These are phyloP conservation scores for Gamarada debralockiae DNA, from an alignment of 495 filamentous ascomycete species.

Conservation along the genomic window DNA sequence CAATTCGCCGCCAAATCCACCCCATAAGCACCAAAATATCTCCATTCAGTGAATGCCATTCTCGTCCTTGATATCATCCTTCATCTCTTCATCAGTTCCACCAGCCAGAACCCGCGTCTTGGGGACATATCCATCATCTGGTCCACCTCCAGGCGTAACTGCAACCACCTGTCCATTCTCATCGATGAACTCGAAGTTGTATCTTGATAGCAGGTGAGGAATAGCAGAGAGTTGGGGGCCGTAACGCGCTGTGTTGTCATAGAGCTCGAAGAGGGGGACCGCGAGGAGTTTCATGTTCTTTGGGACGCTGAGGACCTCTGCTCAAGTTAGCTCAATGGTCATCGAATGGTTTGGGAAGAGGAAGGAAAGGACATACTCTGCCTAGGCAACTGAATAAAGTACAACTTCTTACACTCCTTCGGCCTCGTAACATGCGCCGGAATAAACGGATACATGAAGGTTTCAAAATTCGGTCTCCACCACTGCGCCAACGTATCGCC, in stretches of 20 bases:
- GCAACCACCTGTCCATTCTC: slow-evolving; percentile 87
- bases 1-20: too few relatives aligned
- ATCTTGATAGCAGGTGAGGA: slow-evolving; percentile 86
- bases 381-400: slow-evolving; percentile 89
- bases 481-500: slow-evolving; percentile 93
- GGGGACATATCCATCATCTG: slow-evolving; percentile 41
- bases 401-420: slow-evolving; percentile 99
- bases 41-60: slow-evolving; percentile 29
- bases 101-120: slow-evolving; percentile 76
- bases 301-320: slow-evolving; percentile 93
- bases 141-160: slow-evolving; percentile 70
- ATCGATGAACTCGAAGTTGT: slow-evolving; percentile 98
- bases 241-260: slow-evolving; percentile 93
- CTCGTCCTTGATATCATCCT: slow-evolving; percentile 20
- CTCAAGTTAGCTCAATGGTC: slow-evolving; percentile 1
- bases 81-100: slow-evolving; percentile 36
- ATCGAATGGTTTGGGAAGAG: not conserved
- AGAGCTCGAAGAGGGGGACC: slow-evolving; percentile 94
- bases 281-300: slow-evolving; percentile 99
- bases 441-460: slow-evolving; percentile 98
- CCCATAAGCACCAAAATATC: not conserved
- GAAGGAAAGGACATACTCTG: slow-evolving; percentile 77
- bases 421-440: slow-evolving; percentile 92
- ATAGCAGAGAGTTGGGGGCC: slow-evolving; percentile 95
- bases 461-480: slow-evolving; percentile 99